Evolutionary conservation across 2,329 filamentous ascomycete species (phyloP).

Genomic region (Sporothrix luriei): DNA sequence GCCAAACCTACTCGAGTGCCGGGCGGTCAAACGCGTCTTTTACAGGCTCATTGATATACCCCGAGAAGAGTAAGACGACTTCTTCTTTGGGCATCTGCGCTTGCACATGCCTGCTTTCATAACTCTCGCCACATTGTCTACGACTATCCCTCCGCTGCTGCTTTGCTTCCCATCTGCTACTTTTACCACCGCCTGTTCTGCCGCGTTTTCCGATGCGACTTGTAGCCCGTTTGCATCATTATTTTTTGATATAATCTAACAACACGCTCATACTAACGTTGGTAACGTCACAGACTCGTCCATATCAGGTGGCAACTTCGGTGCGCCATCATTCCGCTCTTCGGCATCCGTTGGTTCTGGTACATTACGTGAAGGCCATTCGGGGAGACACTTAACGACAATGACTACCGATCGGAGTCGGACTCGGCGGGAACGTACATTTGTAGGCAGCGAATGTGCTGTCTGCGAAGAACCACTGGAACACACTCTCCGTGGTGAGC

Average conservation of each 20-base stretch:
- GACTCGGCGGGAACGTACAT: slow-evolving; percentile 85
- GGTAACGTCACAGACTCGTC: slow-evolving; percentile 44
- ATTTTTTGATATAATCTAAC: not conserved
- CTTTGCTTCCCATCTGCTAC: slow-evolving; percentile 3
- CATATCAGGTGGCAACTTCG: slow-evolving; percentile 45
- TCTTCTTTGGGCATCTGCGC: not conserved
- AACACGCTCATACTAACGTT: slow-evolving; percentile 36
- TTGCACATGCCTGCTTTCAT: not conserved
- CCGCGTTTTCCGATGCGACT: not conserved
- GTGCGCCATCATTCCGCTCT: slow-evolving; percentile 48
- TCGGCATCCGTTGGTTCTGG: slow-evolving; percentile 45
- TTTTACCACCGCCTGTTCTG: not conserved
- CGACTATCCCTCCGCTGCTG: not conserved
- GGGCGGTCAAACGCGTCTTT: slow-evolving; percentile 37
- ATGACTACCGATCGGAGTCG: slow-evolving; percentile 77
- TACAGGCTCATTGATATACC: slow-evolving; percentile 36
- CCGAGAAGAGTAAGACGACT: slow-evolving; percentile 44
- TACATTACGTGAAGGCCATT: slow-evolving; percentile 44
- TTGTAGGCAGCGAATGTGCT: slow-evolving; percentile 90
- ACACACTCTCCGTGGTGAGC: slow-evolving; percentile 90
- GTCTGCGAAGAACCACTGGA: slow-evolving; percentile 97
- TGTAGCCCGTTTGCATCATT: not conserved
- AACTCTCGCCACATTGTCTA: not conserved
- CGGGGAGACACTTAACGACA: slow-evolving; percentile 54
- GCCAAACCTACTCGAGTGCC: slow-evolving; percentile 38